Base-by-base conservation (phyloP, 129 eudicot species). In the Flaveria ramosissima region DNA sequence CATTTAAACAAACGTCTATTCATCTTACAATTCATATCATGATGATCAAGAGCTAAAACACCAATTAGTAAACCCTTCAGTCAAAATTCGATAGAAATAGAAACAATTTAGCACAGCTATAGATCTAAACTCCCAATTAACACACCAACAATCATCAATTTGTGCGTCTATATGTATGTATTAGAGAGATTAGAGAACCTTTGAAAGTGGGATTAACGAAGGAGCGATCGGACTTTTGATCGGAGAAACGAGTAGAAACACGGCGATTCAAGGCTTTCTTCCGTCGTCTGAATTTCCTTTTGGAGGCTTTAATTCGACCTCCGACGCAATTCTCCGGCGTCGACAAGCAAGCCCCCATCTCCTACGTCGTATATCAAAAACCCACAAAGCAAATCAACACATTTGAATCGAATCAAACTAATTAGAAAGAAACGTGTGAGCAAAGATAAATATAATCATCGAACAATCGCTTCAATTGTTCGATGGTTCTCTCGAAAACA, bases 311-410 rank as follows among this genome's bases (percentile, higher is more conserved):
- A 21, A 79, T 26, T 66, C 60, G 77, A 27, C 86, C 89, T 16
- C 91, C 87, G 11, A 87, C 97, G 66, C 93, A 90, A 55, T 68
- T 78, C 72, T 85, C 83, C 78, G 92, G 93, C 71, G 90, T 82
- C 51, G 98, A 93, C 7, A 86, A 87, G 68, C 98, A 93, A 52
- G 80, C 90, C 59, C 98, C 98, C 98, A 93, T 93, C 82, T 75
- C 66, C 13, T 32, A 20, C 48, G 13, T n/a, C 2, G 30, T 64
- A 30, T 30, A 30, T 30, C 36, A 3, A 30, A 30, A n/a, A 60
- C 60, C 20, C 10, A 30, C 61, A 63, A 17, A 42, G 1, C n/a
- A n/a, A 77, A 77, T 73, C 47, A 63, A 27, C 61, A 32, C 83
- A 71, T 62, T 72, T 71, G 9, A 48, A 77, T 64, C 24, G 13